Conservation (phyloP, 179 eudicot species). For the Silene coronaria region DNA sequence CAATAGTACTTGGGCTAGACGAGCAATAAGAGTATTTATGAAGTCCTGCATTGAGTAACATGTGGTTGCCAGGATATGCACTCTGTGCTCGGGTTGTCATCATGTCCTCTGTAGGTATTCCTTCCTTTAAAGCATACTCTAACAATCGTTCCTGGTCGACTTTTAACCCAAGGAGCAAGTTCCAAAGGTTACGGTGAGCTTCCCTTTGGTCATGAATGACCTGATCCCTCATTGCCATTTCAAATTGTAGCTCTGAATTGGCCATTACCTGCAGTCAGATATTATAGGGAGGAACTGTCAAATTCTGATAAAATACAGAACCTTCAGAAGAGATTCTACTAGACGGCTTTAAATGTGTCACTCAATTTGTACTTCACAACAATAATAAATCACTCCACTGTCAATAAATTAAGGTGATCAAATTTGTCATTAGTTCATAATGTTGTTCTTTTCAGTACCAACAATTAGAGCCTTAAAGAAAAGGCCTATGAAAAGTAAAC, state of each 20-base stretch:
- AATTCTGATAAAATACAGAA: background rate
- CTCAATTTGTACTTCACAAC: too few relatives aligned
- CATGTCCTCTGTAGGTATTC: constrained; percentile 48
- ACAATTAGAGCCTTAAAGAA: too few relatives aligned
- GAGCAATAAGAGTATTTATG: constrained; percentile 4
- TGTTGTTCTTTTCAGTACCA: too few relatives aligned
- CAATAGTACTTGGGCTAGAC: constrained; percentile 5
- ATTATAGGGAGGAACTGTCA: background rate
- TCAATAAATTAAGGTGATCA: too few relatives aligned
- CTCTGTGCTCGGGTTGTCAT: constrained; percentile 21
- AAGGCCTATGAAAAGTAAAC: too few relatives aligned
- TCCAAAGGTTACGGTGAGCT: constrained; percentile 64
- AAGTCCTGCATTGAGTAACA: constrained; percentile 6
- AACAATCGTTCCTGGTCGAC: constrained; percentile 47
- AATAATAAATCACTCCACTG: too few relatives aligned
- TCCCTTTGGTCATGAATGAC: constrained; percentile 60
- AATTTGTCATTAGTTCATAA: too few relatives aligned
- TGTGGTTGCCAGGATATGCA: constrained; percentile 1
- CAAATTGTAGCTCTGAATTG: constrained; percentile 74
- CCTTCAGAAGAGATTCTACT: background rate
- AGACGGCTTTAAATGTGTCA: too few relatives aligned
- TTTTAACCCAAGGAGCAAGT: constrained; percentile 48
- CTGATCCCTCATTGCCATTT: constrained; percentile 81
- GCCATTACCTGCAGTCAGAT: constrained; percentile 58
- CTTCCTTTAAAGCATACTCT: constrained; percentile 56